Evolutionary conservation across 2,329 filamentous ascomycete genomes (phyloP).

Genomic region (Didymella segeticola): DNA sequence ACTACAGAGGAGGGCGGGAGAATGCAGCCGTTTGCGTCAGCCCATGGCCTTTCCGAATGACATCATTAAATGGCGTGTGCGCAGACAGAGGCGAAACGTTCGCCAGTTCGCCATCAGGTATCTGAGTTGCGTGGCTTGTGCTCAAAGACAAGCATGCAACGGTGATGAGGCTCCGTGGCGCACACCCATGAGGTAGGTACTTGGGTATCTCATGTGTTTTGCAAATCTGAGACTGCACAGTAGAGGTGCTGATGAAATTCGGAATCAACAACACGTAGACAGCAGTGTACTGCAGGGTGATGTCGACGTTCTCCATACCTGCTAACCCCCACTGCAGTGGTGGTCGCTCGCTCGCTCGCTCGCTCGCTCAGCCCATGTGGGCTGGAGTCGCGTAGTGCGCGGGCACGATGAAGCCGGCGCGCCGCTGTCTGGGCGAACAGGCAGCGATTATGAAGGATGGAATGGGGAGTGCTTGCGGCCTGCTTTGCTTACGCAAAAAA

Average conservation of each 20-base stretch:
- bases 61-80: conserved; percentile 19
- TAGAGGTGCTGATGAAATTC: background rate
- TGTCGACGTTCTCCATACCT: conserved; percentile 7
- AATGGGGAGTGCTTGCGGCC: conserved; percentile 16
- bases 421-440: conserved; percentile 16
- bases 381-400: conserved; percentile 10
- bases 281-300: conserved; percentile 4
- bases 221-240: background rate
- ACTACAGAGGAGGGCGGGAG: background rate
- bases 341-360: no score
- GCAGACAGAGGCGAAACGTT: conserved; percentile 6
- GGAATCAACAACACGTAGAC: conserved; percentile 8
- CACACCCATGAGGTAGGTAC: no score
- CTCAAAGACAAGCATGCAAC: conserved; percentile 2
- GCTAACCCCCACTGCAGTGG: conserved; percentile 1
- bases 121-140: conserved; percentile 14
- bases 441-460: conserved; percentile 11
- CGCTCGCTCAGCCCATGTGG: conserved; percentile 21
- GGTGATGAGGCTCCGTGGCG: conserved; percentile 9
- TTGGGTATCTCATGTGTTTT: background rate
- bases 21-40: conserved; percentile 16
- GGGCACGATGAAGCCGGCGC: conserved; percentile 15
- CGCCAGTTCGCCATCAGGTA: conserved; percentile 1
- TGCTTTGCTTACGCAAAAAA: no score
- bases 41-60: conserved; percentile 6